Percentiles rank a stretch among this genome's conserved stretches.
These are phyloP conservation scores for Euphorbia schlechtendalii DNA, from an alignment of 441 rosid species.

Conservation along the genomic window DNA sequence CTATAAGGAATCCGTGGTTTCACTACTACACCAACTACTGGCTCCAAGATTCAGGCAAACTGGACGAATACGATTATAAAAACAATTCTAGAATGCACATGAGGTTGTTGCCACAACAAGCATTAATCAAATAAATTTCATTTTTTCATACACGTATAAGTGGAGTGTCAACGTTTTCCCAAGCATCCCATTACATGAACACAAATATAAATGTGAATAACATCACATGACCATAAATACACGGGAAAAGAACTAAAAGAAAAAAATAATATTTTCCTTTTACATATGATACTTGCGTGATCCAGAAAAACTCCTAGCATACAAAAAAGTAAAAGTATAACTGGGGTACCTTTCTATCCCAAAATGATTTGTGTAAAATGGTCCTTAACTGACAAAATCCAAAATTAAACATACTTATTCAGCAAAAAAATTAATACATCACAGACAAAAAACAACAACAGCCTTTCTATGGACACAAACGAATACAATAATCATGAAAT, in stretches of 20 bases:
- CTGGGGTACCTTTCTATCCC: neutral
- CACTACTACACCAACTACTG: slow-evolving; percentile 2
- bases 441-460: neutral
- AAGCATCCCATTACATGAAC: neutral
- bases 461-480: neutral
- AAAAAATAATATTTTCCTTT: neutral
- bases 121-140: neutral
- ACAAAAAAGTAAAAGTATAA: neutral
- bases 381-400: neutral
- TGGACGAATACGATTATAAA: neutral
- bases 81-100: neutral
- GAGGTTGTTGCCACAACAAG: neutral
- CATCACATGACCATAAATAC: neutral
- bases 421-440: neutral
- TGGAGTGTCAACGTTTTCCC: neutral
- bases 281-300: neutral
- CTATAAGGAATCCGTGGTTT: neutral
- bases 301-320: neutral
- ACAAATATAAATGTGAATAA: neutral
- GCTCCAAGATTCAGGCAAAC: slow-evolving; percentile 11
- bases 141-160: neutral
- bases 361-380: neutral
- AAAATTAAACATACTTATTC: neutral
- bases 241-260: neutral
- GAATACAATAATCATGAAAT: neutral